Evolutionary conservation across 2,329 filamentous ascomycete genomes (phyloP), one percentile per base, ranked within the genome.

Genomic region (Ceratocystis eucalypticola): DNA sequence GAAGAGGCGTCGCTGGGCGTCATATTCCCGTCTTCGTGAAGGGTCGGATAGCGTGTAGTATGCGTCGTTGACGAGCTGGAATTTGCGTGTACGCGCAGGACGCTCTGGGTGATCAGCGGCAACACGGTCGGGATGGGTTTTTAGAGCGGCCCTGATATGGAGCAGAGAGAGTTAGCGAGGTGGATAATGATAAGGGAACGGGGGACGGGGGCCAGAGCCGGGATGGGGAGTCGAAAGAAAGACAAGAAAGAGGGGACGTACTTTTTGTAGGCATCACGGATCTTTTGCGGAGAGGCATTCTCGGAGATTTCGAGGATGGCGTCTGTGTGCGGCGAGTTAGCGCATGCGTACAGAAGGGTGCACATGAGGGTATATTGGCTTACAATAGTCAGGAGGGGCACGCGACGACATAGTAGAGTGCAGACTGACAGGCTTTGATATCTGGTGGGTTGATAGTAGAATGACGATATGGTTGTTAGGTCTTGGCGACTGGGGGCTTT

Each of bases 241-340:
- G 46, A 10, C 10, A 41, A 12, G 37, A 15, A 15, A 8, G 25
- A 22, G n/a, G 25, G 30, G 17, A 59, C 74, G 64, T 73, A 89
- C 88, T 88, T 88, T 75, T 99, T 99, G 80, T 97, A 99, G 63
- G 92, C 94, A 80, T 90, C 88, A 71, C 93, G 88, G 73, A 99
- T 87, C 74, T 97, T 88, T 72, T 91, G 85, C 68, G 86, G 84
- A 0, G 85, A 88, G 44, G 93, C 91, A 71, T 82, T 87, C 45
- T 89, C 82, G 64, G 86, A 74, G 68, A 96, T 76, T 69, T 88
- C 88, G 62, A 96, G 85, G 70, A 88, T 82, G 63, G 82, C 84
- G 77, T 93, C 89, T 92, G 70, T 30, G 57, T 48, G 68, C 5
- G 8, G n/a, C 37, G 25, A 50, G 53, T 22, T 7, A 28, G 37